phyloP scores from a whole-genome alignment of 352 stramenopile genomes.

The Paralagenidium karlingii region DNA sequence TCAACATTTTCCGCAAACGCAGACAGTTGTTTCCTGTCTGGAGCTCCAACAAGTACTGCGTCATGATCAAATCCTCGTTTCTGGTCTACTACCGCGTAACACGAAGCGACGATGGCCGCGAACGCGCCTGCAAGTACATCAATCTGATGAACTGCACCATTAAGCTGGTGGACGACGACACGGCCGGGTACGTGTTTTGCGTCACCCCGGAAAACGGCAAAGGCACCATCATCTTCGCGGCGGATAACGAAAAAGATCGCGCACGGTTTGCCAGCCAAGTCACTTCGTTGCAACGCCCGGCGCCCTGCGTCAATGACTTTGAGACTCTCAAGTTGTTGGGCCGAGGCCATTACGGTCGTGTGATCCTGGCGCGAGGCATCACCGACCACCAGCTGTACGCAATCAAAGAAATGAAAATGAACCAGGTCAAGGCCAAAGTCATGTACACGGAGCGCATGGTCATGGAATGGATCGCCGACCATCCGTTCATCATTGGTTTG shows the following conservation, averaged over 20 bases:
- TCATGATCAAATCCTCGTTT: conserved; percentile 81
- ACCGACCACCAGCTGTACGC: conserved; percentile 51
- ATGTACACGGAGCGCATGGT: conserved; percentile 71
- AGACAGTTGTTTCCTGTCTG: conserved; percentile 68
- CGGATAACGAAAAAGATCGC: conserved; percentile 75
- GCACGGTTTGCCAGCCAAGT: conserved; percentile 57
- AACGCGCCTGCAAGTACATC: conserved; percentile 53
- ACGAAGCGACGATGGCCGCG: conserved; percentile 26
- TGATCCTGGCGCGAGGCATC: conserved; percentile 40
- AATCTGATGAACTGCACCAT: conserved; percentile 67
- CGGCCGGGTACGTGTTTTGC: conserved; percentile 55
- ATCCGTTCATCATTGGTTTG: conserved; percentile 97
- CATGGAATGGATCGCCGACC: conserved; percentile 76
- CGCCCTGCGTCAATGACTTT: conserved; percentile 49
- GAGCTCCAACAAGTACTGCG: conserved; percentile 77
- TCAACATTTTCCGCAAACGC: conserved; percentile 78
- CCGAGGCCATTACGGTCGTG: conserved; percentile 73
- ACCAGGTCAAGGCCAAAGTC: conserved; percentile 78
- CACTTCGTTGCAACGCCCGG: conserved; percentile 33
- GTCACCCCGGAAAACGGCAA: conserved; percentile 56
- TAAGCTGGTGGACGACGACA: conserved; percentile 62
- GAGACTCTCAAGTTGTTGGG: conserved; percentile 72
- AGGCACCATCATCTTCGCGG: conserved; percentile 56
- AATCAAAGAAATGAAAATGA: conserved; percentile 85
- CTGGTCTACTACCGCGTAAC: conserved; percentile 73